These are phyloP conservation scores for Leptomonas seymouri DNA, from an alignment of 208 protist species.

Conservation along the genomic window DNA sequence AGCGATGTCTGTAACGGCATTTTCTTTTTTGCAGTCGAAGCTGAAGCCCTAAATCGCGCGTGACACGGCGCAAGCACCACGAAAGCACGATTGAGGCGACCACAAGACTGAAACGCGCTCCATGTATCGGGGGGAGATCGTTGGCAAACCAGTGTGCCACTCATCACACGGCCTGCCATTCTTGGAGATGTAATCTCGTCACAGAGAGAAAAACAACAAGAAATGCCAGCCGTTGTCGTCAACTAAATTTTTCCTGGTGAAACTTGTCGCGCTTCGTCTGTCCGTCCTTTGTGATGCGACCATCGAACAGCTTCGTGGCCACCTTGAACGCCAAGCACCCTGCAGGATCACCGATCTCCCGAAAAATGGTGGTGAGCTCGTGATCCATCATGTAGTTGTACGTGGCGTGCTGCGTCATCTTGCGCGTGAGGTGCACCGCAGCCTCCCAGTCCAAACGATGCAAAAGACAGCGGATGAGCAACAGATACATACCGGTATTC, in stretches of 20 bases:
- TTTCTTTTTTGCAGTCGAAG: too few species aligned
- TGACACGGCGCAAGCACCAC: too few species aligned
- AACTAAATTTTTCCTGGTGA: constrained; percentile 44
- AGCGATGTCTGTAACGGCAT: too few species aligned
- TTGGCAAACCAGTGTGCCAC: too few species aligned
- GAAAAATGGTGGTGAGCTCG: constrained; percentile 80
- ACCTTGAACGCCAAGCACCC: constrained; percentile 89
- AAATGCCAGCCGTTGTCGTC: background rate
- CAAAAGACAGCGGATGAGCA: constrained; percentile 78
- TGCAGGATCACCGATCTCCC: constrained; percentile 82
- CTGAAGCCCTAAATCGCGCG: too few species aligned
- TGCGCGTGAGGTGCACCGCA: constrained; percentile 74
- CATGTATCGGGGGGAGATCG: too few species aligned
- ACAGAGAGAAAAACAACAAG: too few species aligned
- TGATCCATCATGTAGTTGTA: constrained; percentile 90
- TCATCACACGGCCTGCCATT: too few species aligned
- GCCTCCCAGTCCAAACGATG: constrained; percentile 89
- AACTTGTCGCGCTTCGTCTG: constrained; percentile 61
- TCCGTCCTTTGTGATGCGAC: constrained; percentile 79
- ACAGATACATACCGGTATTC: constrained; percentile 84
- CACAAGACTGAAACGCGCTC: too few species aligned
- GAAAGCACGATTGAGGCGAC: too few species aligned
- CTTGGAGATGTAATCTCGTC: too few species aligned
- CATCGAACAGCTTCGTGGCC: constrained; percentile 88
- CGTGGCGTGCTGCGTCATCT: constrained; percentile 66